phyloP scores from a whole-genome alignment of 495 filamentous ascomycete species.

The Viridothelium virens region DNA sequence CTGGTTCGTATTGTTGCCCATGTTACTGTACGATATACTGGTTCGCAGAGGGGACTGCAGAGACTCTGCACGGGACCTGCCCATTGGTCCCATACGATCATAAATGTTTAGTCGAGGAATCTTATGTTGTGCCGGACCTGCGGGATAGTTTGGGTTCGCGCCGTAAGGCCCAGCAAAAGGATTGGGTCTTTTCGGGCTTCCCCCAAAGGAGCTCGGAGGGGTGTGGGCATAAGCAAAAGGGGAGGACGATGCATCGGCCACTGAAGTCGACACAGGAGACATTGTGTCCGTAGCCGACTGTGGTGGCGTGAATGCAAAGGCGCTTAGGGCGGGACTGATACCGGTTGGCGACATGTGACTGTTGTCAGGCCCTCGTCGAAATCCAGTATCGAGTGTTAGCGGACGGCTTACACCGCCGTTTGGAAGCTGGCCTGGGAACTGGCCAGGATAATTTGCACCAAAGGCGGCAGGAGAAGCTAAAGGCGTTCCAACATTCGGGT shows the following conservation, averaged over 20 bases:
- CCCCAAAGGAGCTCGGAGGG: slow-evolving; percentile 16
- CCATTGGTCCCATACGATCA: slow-evolving; percentile 27
- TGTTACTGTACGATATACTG: slow-evolving; percentile 35
- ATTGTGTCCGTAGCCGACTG: slow-evolving; percentile 36
- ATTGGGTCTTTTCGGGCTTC: slow-evolving; percentile 24
- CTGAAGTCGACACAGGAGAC: slow-evolving; percentile 29
- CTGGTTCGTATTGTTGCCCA: slow-evolving; percentile 11
- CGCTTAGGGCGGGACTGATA: slow-evolving; percentile 53
- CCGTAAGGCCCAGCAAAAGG: slow-evolving; percentile 27
- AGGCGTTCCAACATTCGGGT: slow-evolving; percentile 42
- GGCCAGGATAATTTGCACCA: slow-evolving; percentile 44
- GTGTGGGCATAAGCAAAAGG: slow-evolving; percentile 29
- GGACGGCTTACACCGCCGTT: slow-evolving; percentile 47
- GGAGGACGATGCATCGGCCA: slow-evolving; percentile 19
- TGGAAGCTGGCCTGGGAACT: slow-evolving; percentile 27
- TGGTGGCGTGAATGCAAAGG: slow-evolving; percentile 50
- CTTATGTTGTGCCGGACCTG: slow-evolving; percentile 26
- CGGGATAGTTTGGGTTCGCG: slow-evolving; percentile 20
- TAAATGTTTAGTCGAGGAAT: slow-evolving; percentile 33
- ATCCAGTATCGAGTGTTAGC: slow-evolving; percentile 50
- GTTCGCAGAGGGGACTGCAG: slow-evolving; percentile 33
- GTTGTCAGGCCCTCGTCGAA: slow-evolving; percentile 46
- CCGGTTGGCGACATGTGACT: slow-evolving; percentile 55
- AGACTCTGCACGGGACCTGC: slow-evolving; percentile 27
- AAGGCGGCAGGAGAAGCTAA: slow-evolving; percentile 46